Evolutionary conservation across 768 basidiomycete genomes (phyloP), one percentile per base, ranked within the genome.

Genomic region (Hebeloma cylindrosporum): DNA sequence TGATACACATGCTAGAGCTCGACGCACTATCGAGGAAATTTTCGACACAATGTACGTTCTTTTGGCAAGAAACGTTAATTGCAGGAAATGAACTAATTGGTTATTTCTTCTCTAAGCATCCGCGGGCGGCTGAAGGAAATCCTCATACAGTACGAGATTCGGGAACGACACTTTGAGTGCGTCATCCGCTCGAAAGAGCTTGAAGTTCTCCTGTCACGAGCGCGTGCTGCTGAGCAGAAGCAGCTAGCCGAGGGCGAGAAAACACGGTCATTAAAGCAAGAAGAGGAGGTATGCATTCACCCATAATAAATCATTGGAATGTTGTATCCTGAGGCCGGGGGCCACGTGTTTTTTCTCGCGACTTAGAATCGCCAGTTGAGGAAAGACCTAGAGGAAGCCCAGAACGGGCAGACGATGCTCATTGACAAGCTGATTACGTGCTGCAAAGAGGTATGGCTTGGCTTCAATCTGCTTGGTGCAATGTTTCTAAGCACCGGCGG

Each of bases 161-260:
- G 91, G 48, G 91, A 93, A 69, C 83, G 82, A 60, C 91, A 93
- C 71, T 93, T 93, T 56, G 91, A 93, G 68, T 91, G 88, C 52
- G 85, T 93, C 21, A 84, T 93, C 44, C 86, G 91, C 30, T 93
- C 91, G 31, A 93, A 93, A 66, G 91, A 93, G 64, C 77, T 93
- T 17, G 91, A 93, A 60, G 87, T 93, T 11, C 67, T 93, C 14
- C 73, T 93, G 11, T 90, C 91, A 36, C 81, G 89, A 23, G 91
- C 91, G 31, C 83, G 90, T 62, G 85, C 88, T 18, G 88, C 90
- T 7, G 91, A 93, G 58, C 88, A 91, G 62, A 87, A 85, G 63
- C 85, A 90, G 54, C 71, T 92, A 34, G 83, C 83, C 10, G 86
- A 91, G 36, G 78, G 80, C 39, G 88, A 91, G 64, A 87, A 81